These are phyloP conservation scores for Mycena olivaceomarginata DNA, from an alignment of 768 basidiomycete species.

Conservation along the genomic window DNA sequence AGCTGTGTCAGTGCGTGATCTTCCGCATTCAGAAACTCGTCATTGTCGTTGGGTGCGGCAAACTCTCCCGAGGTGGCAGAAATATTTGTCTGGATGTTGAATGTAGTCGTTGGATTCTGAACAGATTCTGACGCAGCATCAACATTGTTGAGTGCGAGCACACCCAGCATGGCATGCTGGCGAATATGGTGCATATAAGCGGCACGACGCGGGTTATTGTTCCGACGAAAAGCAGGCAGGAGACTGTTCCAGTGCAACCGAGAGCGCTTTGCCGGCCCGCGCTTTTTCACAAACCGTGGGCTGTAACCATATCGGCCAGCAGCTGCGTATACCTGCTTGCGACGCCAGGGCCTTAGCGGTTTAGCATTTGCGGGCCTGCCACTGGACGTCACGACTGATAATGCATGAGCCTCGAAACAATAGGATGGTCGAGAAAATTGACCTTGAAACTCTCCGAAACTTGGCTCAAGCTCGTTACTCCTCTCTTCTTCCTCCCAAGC, in stretches of 20 bases:
- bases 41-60: neutral
- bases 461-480: neutral
- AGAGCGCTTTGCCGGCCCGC: neutral
- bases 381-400: neutral
- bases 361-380: slow-evolving; percentile 5
- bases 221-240: neutral
- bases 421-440: neutral
- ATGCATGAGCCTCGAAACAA: neutral
- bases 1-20: neutral
- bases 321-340: neutral
- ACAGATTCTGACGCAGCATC: neutral
- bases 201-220: neutral
- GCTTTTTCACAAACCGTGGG: slow-evolving; percentile 14
- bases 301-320: slow-evolving; percentile 5
- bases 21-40: slow-evolving; percentile 7
- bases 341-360: slow-evolving; percentile 6
- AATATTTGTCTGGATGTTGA: no score
- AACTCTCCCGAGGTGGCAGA: no score
- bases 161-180: neutral
- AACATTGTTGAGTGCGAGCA: neutral
- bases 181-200: neutral
- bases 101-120: no score
- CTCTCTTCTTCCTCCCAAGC: neutral
- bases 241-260: neutral
- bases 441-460: neutral